Evolutionary conservation across 2,329 filamentous ascomycete species (phyloP).

Genomic region (Lecanicillium sp.): DNA sequence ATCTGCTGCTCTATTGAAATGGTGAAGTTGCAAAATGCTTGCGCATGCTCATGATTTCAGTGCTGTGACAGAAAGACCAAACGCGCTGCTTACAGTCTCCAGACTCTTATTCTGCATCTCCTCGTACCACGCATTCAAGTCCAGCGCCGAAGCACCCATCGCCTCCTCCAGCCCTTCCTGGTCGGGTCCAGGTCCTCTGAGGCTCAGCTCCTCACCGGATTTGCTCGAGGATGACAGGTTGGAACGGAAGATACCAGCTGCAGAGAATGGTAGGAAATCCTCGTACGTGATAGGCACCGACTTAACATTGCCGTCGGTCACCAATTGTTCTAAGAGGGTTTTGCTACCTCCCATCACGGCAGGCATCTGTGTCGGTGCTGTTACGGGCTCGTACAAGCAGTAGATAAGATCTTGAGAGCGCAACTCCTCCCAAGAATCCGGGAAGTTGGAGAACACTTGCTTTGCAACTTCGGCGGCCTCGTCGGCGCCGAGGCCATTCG

Average conservation of each 20-base stretch:
- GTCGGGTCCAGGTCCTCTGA: background rate
- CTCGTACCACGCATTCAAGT: background rate
- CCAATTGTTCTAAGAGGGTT: slow-evolving; percentile 23
- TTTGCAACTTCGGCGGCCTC: slow-evolving; percentile 22
- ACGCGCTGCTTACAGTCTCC: background rate
- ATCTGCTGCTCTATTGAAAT: too few species aligned
- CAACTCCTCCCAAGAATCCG: slow-evolving; percentile 36
- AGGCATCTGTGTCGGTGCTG: background rate
- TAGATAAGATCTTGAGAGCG: slow-evolving; percentile 32
- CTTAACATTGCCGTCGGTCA: slow-evolving; percentile 28
- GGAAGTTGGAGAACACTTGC: slow-evolving; percentile 30
- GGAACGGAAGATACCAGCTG: slow-evolving; percentile 45
- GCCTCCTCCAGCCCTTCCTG: background rate
- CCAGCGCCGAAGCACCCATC: background rate
- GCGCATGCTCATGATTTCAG: background rate
- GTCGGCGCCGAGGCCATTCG: background rate
- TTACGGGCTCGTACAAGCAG: slow-evolving; percentile 26
- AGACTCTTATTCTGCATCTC: background rate
- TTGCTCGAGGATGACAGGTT: slow-evolving; percentile 25
- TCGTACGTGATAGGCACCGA: slow-evolving; percentile 45
- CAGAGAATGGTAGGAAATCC: slow-evolving; percentile 48
- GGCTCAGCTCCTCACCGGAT: background rate
- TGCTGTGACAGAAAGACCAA: background rate
- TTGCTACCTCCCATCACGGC: background rate
- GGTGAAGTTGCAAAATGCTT: too few species aligned